Evolutionary conservation across 2,329 filamentous ascomycete genomes (phyloP).

Genomic region (Raffaelea arxii): DNA sequence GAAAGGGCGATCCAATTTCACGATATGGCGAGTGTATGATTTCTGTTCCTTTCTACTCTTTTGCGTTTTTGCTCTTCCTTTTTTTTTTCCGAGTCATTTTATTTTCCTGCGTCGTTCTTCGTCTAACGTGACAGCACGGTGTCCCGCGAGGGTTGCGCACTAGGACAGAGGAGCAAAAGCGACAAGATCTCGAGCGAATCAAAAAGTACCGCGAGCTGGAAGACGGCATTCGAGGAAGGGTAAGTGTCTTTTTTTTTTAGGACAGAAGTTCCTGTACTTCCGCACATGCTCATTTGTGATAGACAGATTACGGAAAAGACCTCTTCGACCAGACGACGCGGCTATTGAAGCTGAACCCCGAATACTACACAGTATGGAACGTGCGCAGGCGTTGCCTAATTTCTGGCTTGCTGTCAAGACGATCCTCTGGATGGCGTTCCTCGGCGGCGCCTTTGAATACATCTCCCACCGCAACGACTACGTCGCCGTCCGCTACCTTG

Average conservation of each 20-base stretch:
- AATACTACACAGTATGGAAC: conserved; percentile 91
- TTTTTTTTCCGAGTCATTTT: background rate
- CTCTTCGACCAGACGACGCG: conserved; percentile 61
- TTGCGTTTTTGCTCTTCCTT: background rate
- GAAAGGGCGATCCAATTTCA: no score
- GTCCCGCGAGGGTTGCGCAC: conserved; percentile 58
- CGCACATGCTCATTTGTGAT: no score
- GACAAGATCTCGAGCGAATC: conserved; percentile 67
- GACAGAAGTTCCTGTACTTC: no score
- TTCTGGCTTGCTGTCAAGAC: conserved; percentile 47
- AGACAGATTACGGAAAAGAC: conserved; percentile 42
- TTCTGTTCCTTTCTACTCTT: background rate
- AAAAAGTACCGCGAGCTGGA: conserved; percentile 65
- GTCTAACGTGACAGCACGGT: conserved; percentile 57
- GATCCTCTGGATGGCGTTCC: conserved; percentile 38
- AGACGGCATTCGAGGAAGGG: conserved; percentile 55
- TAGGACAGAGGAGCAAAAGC: conserved; percentile 59
- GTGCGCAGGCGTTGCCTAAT: conserved; percentile 64
- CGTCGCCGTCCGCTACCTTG: conserved; percentile 51
- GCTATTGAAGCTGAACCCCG: conserved; percentile 67
- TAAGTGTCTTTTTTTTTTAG: no score
- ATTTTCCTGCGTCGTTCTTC: background rate
- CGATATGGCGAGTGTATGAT: no score
- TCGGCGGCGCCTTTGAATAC: conserved; percentile 46
- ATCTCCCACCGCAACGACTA: conserved; percentile 47